Conservation (phyloP, 2,329 filamentous ascomycete genomes). For the Hypoxylon sp. region DNA sequence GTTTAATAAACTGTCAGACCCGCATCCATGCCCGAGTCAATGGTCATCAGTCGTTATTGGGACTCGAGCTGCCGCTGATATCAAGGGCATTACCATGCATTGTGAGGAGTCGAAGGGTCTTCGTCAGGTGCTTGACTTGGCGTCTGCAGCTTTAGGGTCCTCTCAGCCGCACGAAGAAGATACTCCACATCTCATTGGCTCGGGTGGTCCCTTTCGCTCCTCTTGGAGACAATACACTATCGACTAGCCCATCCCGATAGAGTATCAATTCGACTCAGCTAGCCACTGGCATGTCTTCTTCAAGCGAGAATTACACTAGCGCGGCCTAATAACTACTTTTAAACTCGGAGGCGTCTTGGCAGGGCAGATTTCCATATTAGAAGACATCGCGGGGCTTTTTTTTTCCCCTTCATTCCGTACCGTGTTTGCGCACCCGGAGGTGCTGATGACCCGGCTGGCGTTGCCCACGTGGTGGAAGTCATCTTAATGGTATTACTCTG, state of each 20-base stretch:
- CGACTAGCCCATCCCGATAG: constrained; percentile 30
- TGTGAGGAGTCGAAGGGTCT: constrained; percentile 1
- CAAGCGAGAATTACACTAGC: constrained; percentile 35
- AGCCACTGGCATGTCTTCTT: constrained; percentile 26
- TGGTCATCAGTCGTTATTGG: background rate
- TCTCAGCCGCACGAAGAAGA: constrained; percentile 41
- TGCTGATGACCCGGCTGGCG: background rate
- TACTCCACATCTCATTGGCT: constrained; percentile 24
- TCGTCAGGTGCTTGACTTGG: constrained; percentile 20
- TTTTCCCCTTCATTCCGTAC: constrained; percentile 7
- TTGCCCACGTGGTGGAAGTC: background rate
- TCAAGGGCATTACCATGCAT: constrained; percentile 1
- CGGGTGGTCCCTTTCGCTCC: constrained; percentile 16
- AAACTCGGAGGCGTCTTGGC: constrained; percentile 35
- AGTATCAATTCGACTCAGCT: constrained; percentile 20
- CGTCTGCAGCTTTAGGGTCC: constrained; percentile 28
- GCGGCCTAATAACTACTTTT: background rate
- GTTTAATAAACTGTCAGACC: constrained; percentile 19
- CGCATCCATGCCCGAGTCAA: constrained; percentile 21
- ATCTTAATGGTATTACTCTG: background rate
- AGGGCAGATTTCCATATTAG: constrained; percentile 29
- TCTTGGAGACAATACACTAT: constrained; percentile 26
- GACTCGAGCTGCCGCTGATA: constrained; percentile 11
- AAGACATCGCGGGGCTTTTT: constrained; percentile 19
- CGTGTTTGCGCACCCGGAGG: background rate